Evolutionary conservation across 2,329 filamentous ascomycete species (phyloP), one percentile per base, ranked within the genome.

Genomic region (Colletotrichum euphorbiae): DNA sequence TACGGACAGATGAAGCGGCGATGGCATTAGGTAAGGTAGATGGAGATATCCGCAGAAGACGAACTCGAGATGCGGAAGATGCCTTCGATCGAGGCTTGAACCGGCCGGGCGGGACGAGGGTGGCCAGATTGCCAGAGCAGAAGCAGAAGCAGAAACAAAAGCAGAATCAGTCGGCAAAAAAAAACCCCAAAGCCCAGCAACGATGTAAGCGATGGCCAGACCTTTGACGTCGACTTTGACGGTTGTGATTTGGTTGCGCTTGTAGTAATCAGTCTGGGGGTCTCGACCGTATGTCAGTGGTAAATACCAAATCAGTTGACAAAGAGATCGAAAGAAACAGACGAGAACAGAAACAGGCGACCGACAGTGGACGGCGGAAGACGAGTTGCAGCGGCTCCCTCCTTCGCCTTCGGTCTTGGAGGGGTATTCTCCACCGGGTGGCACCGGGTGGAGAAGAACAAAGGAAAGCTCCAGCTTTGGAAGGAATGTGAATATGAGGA

Each of bases 1-100:
- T 68, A 65, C 54, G 61, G 19, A 48, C n/a, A 65, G 54, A 65
- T 31, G n/a, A 40, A 43, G 24, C 11, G 33, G 45, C 9, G 36
- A 40, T 40, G 42, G 50, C n/a, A 62, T 62, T 28, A 50, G 48
- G 58, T 51, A 56, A 45, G 52, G 7, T 50, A 50, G 59, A 67
- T 63, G 38, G 64, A 65, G 59, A 64, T 68, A 64, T 50, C 46
- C n/a, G 28, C 43, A 62, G 38, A 45, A 33, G 19, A 43, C 24
- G 38, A 36, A 64, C 59, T 19, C 33, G 43, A 33, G 33, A 38
- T n/a, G 51, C 43, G 51, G 38, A 33, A n/a, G 48, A 17, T 33
- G 42, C 51, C 43, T 17, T 51, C 28, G 8, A 45, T 24, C 21
- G 24, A 65, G 63, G 19, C 28, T n/a, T 50, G 28, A 28, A 28